Evolutionary conservation across 2,329 filamentous ascomycete genomes (phyloP).

Genomic region (Microdochium nivale): DNA sequence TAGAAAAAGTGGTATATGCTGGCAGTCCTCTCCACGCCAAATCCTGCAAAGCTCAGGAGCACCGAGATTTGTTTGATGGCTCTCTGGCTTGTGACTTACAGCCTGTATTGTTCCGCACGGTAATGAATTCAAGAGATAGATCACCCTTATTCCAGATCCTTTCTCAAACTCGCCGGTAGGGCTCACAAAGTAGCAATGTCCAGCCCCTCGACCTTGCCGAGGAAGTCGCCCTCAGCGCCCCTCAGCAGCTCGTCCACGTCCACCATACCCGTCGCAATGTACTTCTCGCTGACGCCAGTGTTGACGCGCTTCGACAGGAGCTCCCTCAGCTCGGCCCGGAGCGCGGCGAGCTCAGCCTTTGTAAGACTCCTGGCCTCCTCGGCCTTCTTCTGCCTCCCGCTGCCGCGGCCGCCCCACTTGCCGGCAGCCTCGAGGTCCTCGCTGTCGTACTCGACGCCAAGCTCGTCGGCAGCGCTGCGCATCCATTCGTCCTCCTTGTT

Average conservation of each 20-base stretch:
- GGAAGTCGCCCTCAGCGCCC: constrained; percentile 57
- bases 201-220: constrained; percentile 42
- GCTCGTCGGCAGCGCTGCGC: constrained; percentile 74
- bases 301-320: constrained; percentile 70
- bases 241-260: constrained; percentile 65
- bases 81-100: too few species aligned
- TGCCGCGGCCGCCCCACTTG: constrained; percentile 58
- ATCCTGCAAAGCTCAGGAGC: too few species aligned
- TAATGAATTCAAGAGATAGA: neutral
- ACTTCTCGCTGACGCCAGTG: constrained; percentile 77
- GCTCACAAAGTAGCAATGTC: constrained; percentile 25
- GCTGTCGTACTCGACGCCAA: constrained; percentile 89
- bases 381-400: constrained; percentile 66
- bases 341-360: constrained; percentile 63
- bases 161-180: neutral
- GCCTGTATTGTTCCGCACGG: too few species aligned
- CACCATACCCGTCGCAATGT: constrained; percentile 76
- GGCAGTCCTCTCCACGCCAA: too few species aligned
- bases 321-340: constrained; percentile 64
- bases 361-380: constrained; percentile 57
- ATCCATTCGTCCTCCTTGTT: constrained; percentile 80
- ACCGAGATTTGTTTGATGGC: too few species aligned
- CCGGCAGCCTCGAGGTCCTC: constrained; percentile 69
- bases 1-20: too few species aligned
- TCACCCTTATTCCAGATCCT: neutral